Base-by-base conservation (phyloP, 345 rosid genomes). In the Lumnitzera racemosa region DNA sequence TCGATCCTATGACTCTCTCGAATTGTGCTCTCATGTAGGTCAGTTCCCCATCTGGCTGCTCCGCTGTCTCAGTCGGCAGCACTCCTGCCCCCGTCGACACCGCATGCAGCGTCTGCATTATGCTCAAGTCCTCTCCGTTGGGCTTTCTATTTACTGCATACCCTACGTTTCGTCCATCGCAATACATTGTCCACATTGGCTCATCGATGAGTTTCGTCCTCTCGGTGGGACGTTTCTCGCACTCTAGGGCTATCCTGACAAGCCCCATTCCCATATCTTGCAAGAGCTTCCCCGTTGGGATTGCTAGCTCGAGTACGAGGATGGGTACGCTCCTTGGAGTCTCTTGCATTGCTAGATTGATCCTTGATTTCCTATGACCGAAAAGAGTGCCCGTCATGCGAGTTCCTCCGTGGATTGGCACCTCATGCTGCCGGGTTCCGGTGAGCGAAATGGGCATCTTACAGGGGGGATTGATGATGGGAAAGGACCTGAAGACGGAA, bases 11-110 rank as follows among this genome's bases (percentile, higher is more conserved):
- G 46, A 90, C 90, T 14, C 95, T 77, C 68, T 91, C 95, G 55
- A 89, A 91, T 71, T 83, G 70, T 25, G 95, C 85, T 12, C 96
- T 75, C 92, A 89, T 85, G 61, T 87, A 91, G 0, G 84, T 70
- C 70, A 91, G 63, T 51, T 89, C 95, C 2, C 95, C 90, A 15
- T 91, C 95, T 0, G 76, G 63, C 16, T 61, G 70, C 17, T 77
- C 80, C 3, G 14, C 25, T 13, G 56, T 65, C 55, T 68, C 83
- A 13, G 36, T 72, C 46, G 96, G 96, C 2, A 89, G 64, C 2
- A 89, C 90, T 11, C 95, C 96, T 1, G 89, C 95, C 2, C 95
- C 98, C 92, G 82, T 87, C 0, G 95, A 84, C 23, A 80, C 74
- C 0, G 87, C 95, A 36, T 80, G 87, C 62, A 91, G 72, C 66